Base-by-base conservation (phyloP, 768 basidiomycete genomes). In the Mycena capillaripes region DNA sequence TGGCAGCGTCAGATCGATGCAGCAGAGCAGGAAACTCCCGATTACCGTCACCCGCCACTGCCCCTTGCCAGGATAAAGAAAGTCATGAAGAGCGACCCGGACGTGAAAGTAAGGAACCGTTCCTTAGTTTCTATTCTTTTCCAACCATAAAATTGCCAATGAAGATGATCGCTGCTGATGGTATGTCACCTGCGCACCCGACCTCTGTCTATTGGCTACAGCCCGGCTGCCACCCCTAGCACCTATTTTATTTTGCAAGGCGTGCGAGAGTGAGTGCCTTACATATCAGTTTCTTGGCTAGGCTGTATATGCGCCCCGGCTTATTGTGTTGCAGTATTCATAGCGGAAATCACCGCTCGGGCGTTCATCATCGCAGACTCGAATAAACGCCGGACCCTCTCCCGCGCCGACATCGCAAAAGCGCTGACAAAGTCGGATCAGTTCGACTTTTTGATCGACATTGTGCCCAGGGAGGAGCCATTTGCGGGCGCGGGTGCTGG, bases 161-260 rank as follows among this genome's bases (percentile, higher is more conserved):
- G 46, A 56, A 97, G 97, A 99, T 99, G 97, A 99, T 99, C 76
- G 96, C 97, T 63, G 96, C 96, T 69, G 97, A 99, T 82, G 95
- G 95, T 95, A 79, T 69, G 86, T 78, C 56, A 48, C 53, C 42
- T 69, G 75, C 69, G 71, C 63, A 57, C 69, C 74, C 62, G 75
- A 61, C 76, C 58, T 56, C 57, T 50, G 29, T 32, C 65, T 52
- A 71, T 68, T 73, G 67, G 69, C 66, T 69, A 64, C 58, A 60
- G 62, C 70, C 65, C 61, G 56, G 61, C 57, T 48, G 52, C 29
- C 36, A 3, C 50, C 57, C 38, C 38, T 73, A 93, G 97, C 96
- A 12, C 97, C 97, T 8, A 94, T 99, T 69, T 84, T 99, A 44
- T 97, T 98, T 82, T 97, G 96, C 85, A 98, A 98, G 83, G 97